These are phyloP conservation scores for Aspergillus glaucus DNA, from an alignment of 2,329 filamentous ascomycete genomes.

Conservation along the genomic window DNA sequence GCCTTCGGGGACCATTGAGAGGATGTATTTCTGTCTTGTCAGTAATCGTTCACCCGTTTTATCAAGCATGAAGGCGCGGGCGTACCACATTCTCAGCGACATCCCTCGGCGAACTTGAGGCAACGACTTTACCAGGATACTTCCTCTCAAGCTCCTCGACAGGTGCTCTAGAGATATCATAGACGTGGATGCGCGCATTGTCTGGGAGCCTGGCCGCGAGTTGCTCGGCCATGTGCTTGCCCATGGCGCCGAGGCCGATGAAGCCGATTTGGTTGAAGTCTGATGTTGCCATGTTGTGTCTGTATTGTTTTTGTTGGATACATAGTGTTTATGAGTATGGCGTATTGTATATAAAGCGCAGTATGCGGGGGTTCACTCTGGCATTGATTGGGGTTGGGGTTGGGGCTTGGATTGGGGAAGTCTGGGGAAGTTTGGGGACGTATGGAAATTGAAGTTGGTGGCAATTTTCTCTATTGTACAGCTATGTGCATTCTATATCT, in stretches of 20 bases:
- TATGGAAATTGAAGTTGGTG: too few species aligned
- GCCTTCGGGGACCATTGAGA: conserved; percentile 52
- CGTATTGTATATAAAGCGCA: too few species aligned
- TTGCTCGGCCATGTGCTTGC: conserved; percentile 47
- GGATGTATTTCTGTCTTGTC: conserved; percentile 39
- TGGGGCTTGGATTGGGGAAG: too few species aligned
- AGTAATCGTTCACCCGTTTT: not conserved
- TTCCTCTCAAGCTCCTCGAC: not conserved
- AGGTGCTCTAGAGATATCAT: not conserved
- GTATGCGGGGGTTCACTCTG: too few species aligned
- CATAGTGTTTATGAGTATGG: too few species aligned
- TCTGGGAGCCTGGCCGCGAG: conserved; percentile 38
- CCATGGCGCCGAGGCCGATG: conserved; percentile 52
- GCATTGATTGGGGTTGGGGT: too few species aligned
- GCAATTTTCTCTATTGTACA: too few species aligned
- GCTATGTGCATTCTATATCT: too few species aligned
- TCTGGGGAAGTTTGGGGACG: too few species aligned
- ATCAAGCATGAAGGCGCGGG: not conserved
- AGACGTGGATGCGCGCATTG: conserved; percentile 21
- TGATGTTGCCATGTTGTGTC: too few species aligned
- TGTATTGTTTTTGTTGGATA: too few species aligned
- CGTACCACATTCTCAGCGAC: not conserved
- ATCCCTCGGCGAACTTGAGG: not conserved
- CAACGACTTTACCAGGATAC: not conserved
- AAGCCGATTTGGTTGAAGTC: conserved; percentile 27